phyloP scores from a whole-genome alignment of 2,329 filamentous ascomycete species.

The Aspergillus flavus region DNA sequence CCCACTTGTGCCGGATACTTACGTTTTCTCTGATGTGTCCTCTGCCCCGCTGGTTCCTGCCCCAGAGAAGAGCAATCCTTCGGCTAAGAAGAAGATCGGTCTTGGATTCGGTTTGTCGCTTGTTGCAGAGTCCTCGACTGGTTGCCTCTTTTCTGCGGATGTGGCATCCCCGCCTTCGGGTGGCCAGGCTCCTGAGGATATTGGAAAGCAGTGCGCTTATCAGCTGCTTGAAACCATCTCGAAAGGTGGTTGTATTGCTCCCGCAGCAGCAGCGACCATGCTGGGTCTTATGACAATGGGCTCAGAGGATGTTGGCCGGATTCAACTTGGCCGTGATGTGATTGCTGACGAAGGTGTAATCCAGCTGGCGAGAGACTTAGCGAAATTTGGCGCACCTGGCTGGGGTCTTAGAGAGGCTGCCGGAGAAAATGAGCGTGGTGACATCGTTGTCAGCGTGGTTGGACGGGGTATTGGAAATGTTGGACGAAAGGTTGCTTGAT shows the following conservation, averaged over 20 bases:
- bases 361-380: constrained; percentile 78
- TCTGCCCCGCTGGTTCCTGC: constrained; percentile 64
- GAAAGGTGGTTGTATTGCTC: constrained; percentile 78
- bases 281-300: constrained; percentile 97
- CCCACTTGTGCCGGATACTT: constrained; percentile 81
- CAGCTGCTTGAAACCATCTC: constrained; percentile 83
- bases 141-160: constrained; percentile 86
- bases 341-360: constrained; percentile 80
- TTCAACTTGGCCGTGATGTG: constrained; percentile 79
- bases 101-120: constrained; percentile 90
- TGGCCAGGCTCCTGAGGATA: constrained; percentile 83
- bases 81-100: constrained; percentile 65
- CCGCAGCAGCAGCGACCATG: constrained; percentile 71
- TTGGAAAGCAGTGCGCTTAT: constrained; percentile 84
- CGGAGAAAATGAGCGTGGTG: constrained; percentile 63
- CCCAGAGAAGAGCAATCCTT: constrained; percentile 67
- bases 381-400: constrained; percentile 83
- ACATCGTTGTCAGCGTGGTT: constrained; percentile 88
- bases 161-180: constrained; percentile 73
- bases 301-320: constrained; percentile 86
- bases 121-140: constrained; percentile 88
- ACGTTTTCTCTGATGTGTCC: constrained; percentile 74
- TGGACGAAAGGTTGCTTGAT: constrained; percentile 79
- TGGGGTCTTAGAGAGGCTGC: constrained; percentile 84
- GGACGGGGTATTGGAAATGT: constrained; percentile 93